Conservation (phyloP, 768 basidiomycete genomes). For the Rhizopogon roseolus region DNA sequence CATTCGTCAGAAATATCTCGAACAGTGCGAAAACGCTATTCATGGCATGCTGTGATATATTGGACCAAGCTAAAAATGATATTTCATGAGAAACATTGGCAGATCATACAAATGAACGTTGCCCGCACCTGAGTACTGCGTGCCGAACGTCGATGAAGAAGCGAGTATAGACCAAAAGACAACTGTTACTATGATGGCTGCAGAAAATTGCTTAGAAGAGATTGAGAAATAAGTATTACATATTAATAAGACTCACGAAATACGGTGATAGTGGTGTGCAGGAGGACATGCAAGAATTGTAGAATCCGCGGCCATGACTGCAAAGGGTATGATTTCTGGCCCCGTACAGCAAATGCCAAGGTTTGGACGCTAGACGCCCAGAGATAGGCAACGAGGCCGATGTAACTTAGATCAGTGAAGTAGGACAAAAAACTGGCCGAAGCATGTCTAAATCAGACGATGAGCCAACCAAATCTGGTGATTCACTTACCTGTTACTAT, state of each 20-base stretch:
- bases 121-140: conserved; percentile 33
- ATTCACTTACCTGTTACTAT: conserved; percentile 28
- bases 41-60: conserved; percentile 56
- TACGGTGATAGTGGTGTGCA: conserved; percentile 46
- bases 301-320: conserved; percentile 53
- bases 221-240: neutral
- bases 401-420: conserved; percentile 61
- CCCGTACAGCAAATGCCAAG: conserved; percentile 31
- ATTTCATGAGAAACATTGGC: conserved; percentile 1
- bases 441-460: neutral
- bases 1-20: conserved; percentile 54
- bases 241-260: conserved; percentile 52
- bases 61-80: conserved; percentile 45
- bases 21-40: conserved; percentile 53
- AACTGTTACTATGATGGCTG: conserved; percentile 60
- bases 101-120: neutral
- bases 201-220: neutral
- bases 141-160: conserved; percentile 34
- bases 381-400: conserved; percentile 59
- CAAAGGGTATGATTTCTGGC: conserved; percentile 42
- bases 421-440: conserved; percentile 52
- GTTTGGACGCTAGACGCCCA: conserved; percentile 56
- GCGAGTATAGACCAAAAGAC: conserved; percentile 60
- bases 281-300: conserved; percentile 52
- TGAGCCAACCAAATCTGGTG: conserved; percentile 6